Evolutionary conservation across 2,329 filamentous ascomycete species (phyloP).

Genomic region (Macrophomina phaseolina): DNA sequence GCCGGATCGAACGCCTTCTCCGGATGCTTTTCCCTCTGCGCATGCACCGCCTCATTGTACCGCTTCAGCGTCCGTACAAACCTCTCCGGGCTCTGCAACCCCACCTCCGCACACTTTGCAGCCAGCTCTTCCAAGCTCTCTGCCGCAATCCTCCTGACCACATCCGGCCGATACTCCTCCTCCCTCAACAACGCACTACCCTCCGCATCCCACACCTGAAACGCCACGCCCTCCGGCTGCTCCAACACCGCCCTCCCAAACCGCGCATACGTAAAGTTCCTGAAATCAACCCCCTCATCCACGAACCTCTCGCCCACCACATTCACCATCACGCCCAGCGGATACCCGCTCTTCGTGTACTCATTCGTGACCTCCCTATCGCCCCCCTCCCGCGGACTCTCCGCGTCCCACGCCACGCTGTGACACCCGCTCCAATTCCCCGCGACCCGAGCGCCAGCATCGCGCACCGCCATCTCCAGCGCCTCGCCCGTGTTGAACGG

Average conservation of each 20-base stretch:
- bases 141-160: slow-evolving; percentile 60
- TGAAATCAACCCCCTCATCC: slow-evolving; percentile 68
- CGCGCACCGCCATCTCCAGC: slow-evolving; percentile 59
- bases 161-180: slow-evolving; percentile 68
- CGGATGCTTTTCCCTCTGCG: slow-evolving; percentile 54
- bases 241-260: slow-evolving; percentile 67
- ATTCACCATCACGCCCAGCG: slow-evolving; percentile 70
- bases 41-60: slow-evolving; percentile 64
- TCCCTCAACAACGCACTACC: slow-evolving; percentile 59
- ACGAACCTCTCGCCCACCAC: slow-evolving; percentile 65
- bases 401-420: slow-evolving; percentile 68
- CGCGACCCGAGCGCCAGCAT: slow-evolving; percentile 56
- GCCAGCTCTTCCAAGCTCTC: slow-evolving; percentile 62
- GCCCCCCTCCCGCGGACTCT: slow-evolving; percentile 61
- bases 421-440: slow-evolving; percentile 72
- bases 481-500: slow-evolving; percentile 68
- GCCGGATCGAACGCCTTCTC: slow-evolving; percentile 62
- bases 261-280: slow-evolving; percentile 72
- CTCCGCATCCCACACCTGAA: slow-evolving; percentile 68
- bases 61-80: slow-evolving; percentile 61
- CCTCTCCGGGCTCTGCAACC: slow-evolving; percentile 51
- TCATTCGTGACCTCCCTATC: slow-evolving; percentile 67
- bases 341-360: slow-evolving; percentile 73
- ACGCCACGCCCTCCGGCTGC: slow-evolving; percentile 64
- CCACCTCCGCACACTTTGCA: slow-evolving; percentile 52